Base-by-base conservation (phyloP, 2,329 filamentous ascomycete genomes). In the Orbilia javanica region DNA sequence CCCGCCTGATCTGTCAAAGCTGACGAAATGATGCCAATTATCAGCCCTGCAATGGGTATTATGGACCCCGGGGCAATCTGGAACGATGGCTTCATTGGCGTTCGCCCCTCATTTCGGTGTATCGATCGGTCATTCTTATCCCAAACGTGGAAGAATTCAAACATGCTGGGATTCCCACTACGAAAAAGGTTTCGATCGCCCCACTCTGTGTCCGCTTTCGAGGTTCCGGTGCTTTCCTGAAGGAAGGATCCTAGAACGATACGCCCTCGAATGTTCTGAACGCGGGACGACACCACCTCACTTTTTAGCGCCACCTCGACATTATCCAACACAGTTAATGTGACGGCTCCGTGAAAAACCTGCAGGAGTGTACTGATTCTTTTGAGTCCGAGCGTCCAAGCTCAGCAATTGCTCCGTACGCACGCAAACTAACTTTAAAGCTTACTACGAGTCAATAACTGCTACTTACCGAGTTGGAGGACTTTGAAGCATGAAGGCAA, bases 121-220 rank as follows among this genome's bases (percentile, higher is more conserved):
- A 34, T 34, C 64, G 48, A 68, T 55, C 44, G 44, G 46, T 27
- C n/a, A 10, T 31, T 39, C 53, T 55, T 57, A 69, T 69, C 64
- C 65, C 69, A 76, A 76, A 76, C 72, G 64, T 76, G 72, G 65
- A 69, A 69, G 53, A 76, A 76, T 76, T 65, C 64, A 64, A 69
- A 42, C 63, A 57, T 22, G 31, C 69, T 31, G 44, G 69, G 69
- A 29, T 46, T 34, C 53, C 46, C 36, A 39, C 36, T 20, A 42
- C 50, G 22, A 53, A 44, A 73, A 31, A 52, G 22, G 44, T 36
- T 31, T 25, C 53, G 60, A 73, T 34, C 50, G 55, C 71, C 64
- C 71, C 71, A 69, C 71, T 63, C 53, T 55, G 53, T 44, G 55
- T 63, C 64, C 68, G 34, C 44, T 39, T 64, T 53, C 55, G 55